Conservation (phyloP, 2,329 filamentous ascomycete genomes). For the Colletotrichum coccodes region DNA sequence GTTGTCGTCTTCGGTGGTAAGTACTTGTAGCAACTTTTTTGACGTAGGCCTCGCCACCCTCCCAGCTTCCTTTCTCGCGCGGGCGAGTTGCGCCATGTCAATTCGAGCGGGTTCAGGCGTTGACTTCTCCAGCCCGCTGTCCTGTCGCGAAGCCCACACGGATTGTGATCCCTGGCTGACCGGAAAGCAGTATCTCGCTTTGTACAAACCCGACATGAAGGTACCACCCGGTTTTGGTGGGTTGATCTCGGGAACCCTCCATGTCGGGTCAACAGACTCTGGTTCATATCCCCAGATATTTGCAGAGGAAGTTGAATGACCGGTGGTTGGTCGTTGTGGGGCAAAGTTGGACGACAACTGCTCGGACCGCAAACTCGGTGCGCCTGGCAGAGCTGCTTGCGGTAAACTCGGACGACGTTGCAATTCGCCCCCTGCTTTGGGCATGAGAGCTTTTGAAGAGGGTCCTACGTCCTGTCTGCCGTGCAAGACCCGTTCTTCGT, state of each 20-base stretch:
- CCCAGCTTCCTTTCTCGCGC: constrained; percentile 4
- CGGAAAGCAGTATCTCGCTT: constrained; percentile 27
- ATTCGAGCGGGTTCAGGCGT: not conserved
- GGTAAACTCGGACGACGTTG: constrained; percentile 5
- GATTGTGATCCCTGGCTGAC: constrained; percentile 17
- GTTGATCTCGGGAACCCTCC: constrained; percentile 49
- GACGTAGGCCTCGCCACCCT: constrained; percentile 18
- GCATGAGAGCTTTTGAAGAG: constrained; percentile 37
- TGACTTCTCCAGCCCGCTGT: constrained; percentile 18
- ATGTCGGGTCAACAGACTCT: constrained; percentile 46
- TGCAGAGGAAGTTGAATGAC: constrained; percentile 18
- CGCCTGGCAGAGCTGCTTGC: not conserved
- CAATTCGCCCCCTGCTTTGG: not conserved
- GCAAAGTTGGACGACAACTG: constrained; percentile 36
- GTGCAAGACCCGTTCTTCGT: constrained; percentile 40
- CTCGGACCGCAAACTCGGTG: not conserved
- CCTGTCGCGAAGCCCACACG: constrained; percentile 29
- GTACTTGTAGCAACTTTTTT: constrained; percentile 18
- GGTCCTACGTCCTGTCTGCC: constrained; percentile 9
- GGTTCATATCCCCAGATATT: constrained; percentile 32
- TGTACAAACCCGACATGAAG: constrained; percentile 18
- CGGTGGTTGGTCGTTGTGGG: constrained; percentile 35
- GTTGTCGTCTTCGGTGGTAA: constrained; percentile 35
- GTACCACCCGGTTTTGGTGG: constrained; percentile 33
- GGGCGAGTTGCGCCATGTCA: constrained; percentile 18